Evolutionary conservation across 176 grass and related monocot species (phyloP).

Genomic region (Oryza rufipogon): DNA sequence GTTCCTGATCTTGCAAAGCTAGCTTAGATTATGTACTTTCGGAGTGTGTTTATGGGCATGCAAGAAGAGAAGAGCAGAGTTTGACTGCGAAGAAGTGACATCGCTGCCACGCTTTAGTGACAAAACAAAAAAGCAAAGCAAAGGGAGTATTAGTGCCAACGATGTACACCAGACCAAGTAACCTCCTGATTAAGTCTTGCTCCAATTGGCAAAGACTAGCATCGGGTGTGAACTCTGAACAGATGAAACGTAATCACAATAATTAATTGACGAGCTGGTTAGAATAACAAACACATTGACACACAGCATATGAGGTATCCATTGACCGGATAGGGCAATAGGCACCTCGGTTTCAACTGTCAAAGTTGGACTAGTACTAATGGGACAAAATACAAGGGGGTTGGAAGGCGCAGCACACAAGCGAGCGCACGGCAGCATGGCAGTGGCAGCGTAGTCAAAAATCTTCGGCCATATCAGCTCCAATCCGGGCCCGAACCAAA

Average conservation of each 20-base stretch:
- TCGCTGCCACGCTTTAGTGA: background rate
- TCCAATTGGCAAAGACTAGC: background rate
- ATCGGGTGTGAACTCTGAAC: background rate
- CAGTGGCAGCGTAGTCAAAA: background rate
- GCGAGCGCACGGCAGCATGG: background rate
- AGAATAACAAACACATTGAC: background rate
- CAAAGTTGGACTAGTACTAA: too few species aligned
- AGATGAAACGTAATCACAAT: background rate
- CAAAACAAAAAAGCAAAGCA: background rate
- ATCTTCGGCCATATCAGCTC: background rate
- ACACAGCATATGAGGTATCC: background rate
- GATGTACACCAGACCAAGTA: background rate
- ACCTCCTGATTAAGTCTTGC: background rate
- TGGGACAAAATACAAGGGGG: background rate
- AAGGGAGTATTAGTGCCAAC: too few species aligned
- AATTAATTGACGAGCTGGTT: too few species aligned
- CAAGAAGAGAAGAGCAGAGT: background rate
- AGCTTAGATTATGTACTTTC: background rate
- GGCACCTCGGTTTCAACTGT: too few species aligned
- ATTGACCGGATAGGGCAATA: too few species aligned
- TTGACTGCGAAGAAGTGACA: background rate
- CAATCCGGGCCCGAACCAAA: background rate
- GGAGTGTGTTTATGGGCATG: background rate
- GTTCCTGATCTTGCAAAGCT: too few species aligned
- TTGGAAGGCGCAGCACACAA: background rate